Base-by-base conservation (phyloP, 768 basidiomycete species). In the Leccinum boreale region DNA sequence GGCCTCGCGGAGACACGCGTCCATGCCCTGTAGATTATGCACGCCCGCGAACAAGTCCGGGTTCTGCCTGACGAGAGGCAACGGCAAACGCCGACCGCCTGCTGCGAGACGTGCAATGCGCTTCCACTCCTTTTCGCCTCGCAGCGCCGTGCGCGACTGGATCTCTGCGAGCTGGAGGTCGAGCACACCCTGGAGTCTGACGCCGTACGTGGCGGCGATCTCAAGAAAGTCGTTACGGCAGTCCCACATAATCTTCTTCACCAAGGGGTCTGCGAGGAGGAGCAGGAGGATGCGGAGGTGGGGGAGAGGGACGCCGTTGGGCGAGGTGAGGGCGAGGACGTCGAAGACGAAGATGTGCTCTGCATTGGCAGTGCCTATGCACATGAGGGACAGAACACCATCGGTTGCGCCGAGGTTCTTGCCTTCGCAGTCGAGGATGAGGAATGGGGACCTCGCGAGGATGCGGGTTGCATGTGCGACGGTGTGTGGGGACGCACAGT, bases 111-210 rank as follows among this genome's bases (percentile, higher is more conserved):
- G 69, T 0, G 58, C 31, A 10, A 71, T 26, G 1, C 75, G 67
- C 23, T 65, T 62, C 51, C 62, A 60, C 12, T 75, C 68, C 50
- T 54, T 58, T 45, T 73, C 71, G 3, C 66, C 70, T 4, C 65
- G 62, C 24, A 71, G 48, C 11, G 60, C 46, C 9, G 45, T 7
- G 23, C 75, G 71, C 0, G 71, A 72, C 31, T 61, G 54, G 53
- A 77, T 68, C 57, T 78, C 78, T 2, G 70, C 78, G 14, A 79
- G 65, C 56, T 78, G 77, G 28, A 79, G 67, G 58, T 79, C 78
- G 11, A 79, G 57, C 10, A 79, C 69, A 14, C 69, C 67, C 10
- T 64, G 59, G 23, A 79, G 59, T 0, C 50, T 26, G 23, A 75
- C 63, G 2, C 68, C 67, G 31, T 74, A 74, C 1, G 59, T 50